Percentiles rank a stretch among this genome's conserved stretches.
Conservation (phyloP, 352 stramenopile genomes). For the Phytophthora tentaculata region DNA sequence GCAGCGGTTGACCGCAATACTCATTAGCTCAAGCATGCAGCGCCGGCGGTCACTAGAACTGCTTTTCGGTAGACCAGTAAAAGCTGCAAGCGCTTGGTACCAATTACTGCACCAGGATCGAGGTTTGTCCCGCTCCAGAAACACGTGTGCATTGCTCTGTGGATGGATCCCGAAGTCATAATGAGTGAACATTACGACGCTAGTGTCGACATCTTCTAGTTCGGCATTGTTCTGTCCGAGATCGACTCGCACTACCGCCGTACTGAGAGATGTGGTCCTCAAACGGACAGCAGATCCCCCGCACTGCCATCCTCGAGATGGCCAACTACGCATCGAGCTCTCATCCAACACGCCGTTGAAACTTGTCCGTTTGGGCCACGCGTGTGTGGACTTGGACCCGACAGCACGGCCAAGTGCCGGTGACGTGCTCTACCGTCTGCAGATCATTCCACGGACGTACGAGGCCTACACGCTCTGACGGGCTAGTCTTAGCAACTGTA, state of each 20-base stretch:
- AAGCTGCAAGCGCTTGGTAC: no score
- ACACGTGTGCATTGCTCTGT: neutral
- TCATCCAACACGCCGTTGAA: slow-evolving; percentile 11
- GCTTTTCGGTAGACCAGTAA: no score
- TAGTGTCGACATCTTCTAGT: neutral
- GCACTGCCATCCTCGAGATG: slow-evolving; percentile 31
- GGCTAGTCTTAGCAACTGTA: neutral
- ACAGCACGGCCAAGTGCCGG: slow-evolving; percentile 30
- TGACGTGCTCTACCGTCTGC: slow-evolving; percentile 37
- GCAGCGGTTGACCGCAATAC: neutral
- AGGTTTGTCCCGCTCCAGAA: no score
- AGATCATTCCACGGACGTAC: slow-evolving; percentile 28
- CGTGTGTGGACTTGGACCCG: slow-evolving; percentile 28
- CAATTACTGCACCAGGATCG: no score
- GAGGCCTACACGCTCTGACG: slow-evolving; percentile 19
- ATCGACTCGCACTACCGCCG: neutral
- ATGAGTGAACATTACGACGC: neutral
- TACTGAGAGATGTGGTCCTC: neutral
- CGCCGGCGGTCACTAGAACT: neutral
- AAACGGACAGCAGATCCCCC: neutral
- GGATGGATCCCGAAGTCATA: neutral
- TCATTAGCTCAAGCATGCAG: slow-evolving; percentile 2
- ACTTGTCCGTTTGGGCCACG: slow-evolving; percentile 22
- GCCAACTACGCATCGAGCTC: slow-evolving; percentile 37
- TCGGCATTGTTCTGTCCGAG: neutral